phyloP scores from a whole-genome alignment of 768 basidiomycete genomes.

The Amylocystis lapponica region DNA sequence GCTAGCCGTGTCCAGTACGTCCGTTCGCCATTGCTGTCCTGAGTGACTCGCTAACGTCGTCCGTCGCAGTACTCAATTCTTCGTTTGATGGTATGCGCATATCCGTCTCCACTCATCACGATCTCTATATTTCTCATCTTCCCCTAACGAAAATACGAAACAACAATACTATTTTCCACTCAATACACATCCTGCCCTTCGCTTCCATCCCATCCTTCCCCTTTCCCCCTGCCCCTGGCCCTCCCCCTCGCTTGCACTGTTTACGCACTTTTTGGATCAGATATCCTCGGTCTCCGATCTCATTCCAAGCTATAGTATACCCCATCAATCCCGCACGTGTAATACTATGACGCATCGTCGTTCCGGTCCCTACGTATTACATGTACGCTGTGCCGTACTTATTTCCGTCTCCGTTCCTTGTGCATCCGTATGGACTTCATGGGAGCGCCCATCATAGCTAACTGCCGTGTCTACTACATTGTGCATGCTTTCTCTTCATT shows the following conservation, averaged over 20 bases:
- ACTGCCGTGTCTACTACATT: constrained; percentile 3
- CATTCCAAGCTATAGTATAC: constrained; percentile 29
- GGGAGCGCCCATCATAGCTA: constrained; percentile 10
- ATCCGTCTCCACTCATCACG: constrained; percentile 21
- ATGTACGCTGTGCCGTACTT: constrained; percentile 20
- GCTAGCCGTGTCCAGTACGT: constrained; percentile 86
- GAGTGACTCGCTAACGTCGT: constrained; percentile 5
- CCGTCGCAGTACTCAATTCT: constrained; percentile 71
- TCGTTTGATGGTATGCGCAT: constrained; percentile 51
- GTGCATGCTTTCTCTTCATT: constrained; percentile 5
- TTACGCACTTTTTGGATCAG: constrained; percentile 24
- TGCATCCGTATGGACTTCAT: constrained; percentile 8
- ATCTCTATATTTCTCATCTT: constrained; percentile 14
- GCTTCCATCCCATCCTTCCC: constrained; percentile 4
- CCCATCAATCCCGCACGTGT: constrained; percentile 33
- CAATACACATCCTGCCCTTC: constrained; percentile 4
- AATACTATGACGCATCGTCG: constrained; percentile 31
- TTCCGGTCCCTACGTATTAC: constrained; percentile 19
- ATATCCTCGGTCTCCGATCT: constrained; percentile 25
- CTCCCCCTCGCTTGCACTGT: constrained; percentile 16
- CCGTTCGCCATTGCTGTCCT: constrained; percentile 4
- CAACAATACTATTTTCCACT: constrained; percentile 8
- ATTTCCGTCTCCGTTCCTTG: constrained; percentile 7
- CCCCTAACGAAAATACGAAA: constrained; percentile 16
- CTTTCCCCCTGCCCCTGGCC: constrained; percentile 11